phyloP scores from a whole-genome alignment of 1,284 basidiomycete genomes.

The Apiotrichum brassicae region DNA sequence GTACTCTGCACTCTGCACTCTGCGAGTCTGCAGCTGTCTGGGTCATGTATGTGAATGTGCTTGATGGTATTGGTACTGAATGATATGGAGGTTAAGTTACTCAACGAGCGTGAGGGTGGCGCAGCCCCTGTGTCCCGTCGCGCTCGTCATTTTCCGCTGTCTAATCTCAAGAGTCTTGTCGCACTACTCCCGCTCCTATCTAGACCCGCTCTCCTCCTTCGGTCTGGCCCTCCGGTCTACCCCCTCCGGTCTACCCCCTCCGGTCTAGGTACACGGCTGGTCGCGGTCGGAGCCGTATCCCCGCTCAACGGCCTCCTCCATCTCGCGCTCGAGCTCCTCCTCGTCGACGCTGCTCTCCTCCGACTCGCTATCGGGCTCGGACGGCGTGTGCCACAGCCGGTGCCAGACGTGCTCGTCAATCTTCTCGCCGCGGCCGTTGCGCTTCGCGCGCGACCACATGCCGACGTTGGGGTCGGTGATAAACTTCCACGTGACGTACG shows the following conservation, averaged over 20 bases:
- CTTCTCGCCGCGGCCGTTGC: conserved; percentile 36
- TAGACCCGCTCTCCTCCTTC: no score
- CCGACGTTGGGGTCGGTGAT: conserved; percentile 83
- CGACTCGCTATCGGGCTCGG: conserved; percentile 4
- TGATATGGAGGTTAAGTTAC: no score
- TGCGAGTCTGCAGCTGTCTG: no score
- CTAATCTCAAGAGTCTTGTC: no score
- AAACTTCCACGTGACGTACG: conserved; percentile 88
- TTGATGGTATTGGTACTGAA: no score
- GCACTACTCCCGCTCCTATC: no score
- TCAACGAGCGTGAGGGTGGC: no score
- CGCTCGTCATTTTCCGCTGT: no score
- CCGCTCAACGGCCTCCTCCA: conserved; percentile 18
- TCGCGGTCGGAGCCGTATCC: conserved; percentile 18
- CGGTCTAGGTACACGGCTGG: not conserved
- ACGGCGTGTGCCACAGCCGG: conserved; percentile 7
- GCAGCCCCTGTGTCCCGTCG: no score
- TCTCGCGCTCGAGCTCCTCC: conserved; percentile 18
- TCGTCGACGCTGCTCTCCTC: conserved; percentile 10
- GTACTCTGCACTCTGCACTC: no score
- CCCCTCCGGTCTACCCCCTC: not conserved
- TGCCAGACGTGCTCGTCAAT: conserved; percentile 39
- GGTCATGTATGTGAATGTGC: no score
- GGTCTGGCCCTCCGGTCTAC: no score
- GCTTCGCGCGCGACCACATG: conserved; percentile 52